Percentiles rank a stretch among this genome's conserved stretches.
Evolutionary conservation across 1,139 yeast species (phyloP).

Genomic region (Candida sojae): DNA sequence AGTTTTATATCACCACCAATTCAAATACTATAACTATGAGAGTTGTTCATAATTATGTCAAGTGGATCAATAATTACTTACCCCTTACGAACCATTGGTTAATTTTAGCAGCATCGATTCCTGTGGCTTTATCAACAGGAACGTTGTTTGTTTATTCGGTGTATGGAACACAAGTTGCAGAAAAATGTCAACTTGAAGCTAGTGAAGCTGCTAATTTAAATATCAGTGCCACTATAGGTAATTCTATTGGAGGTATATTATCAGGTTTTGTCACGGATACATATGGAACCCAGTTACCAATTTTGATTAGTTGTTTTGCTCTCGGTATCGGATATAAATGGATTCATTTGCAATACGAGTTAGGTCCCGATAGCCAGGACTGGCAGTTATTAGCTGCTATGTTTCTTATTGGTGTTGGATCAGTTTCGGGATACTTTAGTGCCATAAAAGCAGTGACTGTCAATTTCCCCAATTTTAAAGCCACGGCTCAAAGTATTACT

Average conservation of each 20-base stretch:
- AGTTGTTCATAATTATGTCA: slow-evolving; percentile 17
- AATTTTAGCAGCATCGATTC: slow-evolving; percentile 26
- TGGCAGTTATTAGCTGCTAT: slow-evolving; percentile 26
- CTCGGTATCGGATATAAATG: slow-evolving; percentile 29
- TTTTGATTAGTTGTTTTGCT: slow-evolving; percentile 26
- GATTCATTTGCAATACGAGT: slow-evolving; percentile 23
- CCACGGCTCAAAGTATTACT: slow-evolving; percentile 39
- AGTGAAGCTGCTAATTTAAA: slow-evolving; percentile 31
- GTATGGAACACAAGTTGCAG: slow-evolving; percentile 34
- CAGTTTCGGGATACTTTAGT: slow-evolving; percentile 36
- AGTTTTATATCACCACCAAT: not conserved
- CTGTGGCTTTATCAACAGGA: slow-evolving; percentile 36
- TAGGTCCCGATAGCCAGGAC: slow-evolving; percentile 19
- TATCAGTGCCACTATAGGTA: slow-evolving; percentile 32
- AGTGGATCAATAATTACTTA: slow-evolving; percentile 21
- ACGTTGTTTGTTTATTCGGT: slow-evolving; percentile 37
- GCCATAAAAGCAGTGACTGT: slow-evolving; percentile 36
- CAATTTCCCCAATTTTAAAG: slow-evolving; percentile 32
- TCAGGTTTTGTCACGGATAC: slow-evolving; percentile 34
- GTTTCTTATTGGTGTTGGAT: slow-evolving; percentile 35
- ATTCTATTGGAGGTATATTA: slow-evolving; percentile 33
- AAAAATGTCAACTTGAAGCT: slow-evolving; percentile 28
- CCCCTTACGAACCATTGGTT: slow-evolving; percentile 32
- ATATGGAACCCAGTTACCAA: slow-evolving; percentile 37
- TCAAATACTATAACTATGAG: slow-evolving; percentile 12